Percentiles rank a stretch among this genome's conserved stretches.
Evolutionary conservation across 192 early-diverging fungal species (phyloP).

Genomic region (Mortierella claussenii): DNA sequence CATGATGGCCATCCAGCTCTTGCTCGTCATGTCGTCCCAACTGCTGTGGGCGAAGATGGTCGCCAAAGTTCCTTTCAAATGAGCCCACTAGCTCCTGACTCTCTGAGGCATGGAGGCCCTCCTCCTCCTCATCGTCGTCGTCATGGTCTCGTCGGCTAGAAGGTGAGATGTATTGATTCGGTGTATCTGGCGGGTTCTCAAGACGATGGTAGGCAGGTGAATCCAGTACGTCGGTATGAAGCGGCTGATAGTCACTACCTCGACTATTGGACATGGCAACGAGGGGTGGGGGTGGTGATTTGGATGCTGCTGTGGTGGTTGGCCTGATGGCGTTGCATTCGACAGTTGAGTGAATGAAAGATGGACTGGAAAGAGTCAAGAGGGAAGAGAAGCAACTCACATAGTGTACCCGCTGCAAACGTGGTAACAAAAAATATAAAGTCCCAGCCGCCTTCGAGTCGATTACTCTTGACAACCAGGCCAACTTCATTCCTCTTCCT

Average conservation of each 20-base stretch:
- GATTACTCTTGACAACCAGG: too few species aligned
- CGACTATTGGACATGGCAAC: conserved; percentile 39
- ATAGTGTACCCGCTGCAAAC: not conserved
- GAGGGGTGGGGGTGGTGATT: not conserved
- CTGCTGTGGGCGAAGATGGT: conserved; percentile 8
- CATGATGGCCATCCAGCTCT: not conserved
- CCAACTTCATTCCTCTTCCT: too few species aligned
- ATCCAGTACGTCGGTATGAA: conserved; percentile 13
- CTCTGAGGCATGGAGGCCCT: conserved; percentile 19
- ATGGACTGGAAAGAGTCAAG: not conserved
- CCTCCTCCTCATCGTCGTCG: conserved; percentile 12
- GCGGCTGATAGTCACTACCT: conserved; percentile 31
- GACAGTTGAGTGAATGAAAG: not conserved
- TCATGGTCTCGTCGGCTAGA: not conserved
- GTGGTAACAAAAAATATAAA: too few species aligned
- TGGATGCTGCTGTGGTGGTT: not conserved
- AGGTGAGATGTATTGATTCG: not conserved
- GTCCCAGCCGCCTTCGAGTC: too few species aligned
- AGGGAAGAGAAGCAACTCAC: too few species aligned
- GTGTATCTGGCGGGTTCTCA: not conserved
- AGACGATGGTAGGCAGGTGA: conserved; percentile 8
- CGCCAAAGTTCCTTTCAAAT: conserved; percentile 16
- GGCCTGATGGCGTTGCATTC: not conserved
- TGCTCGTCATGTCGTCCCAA: not conserved
- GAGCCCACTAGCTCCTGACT: conserved; percentile 26